These are phyloP conservation scores for Dendrothele bispora DNA, from an alignment of 768 basidiomycete species.

Conservation along the genomic window DNA sequence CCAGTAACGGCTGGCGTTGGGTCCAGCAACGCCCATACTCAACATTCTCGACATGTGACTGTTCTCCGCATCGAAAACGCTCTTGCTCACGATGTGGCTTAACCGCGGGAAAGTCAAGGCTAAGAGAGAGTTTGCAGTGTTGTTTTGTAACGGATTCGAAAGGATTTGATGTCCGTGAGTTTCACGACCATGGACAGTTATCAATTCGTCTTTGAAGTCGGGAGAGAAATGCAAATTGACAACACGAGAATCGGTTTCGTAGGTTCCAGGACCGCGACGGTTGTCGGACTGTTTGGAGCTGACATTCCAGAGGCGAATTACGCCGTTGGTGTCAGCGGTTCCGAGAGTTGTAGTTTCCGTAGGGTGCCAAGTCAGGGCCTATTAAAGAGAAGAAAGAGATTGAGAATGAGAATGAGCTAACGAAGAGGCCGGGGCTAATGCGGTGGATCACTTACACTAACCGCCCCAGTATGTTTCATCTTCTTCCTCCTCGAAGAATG, in stretches of 20 bases:
- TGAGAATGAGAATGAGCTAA: too few species aligned
- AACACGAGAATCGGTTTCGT: conserved; percentile 59
- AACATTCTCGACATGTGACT: too few species aligned
- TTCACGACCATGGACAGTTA: conserved; percentile 84
- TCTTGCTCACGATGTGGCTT: conserved; percentile 54
- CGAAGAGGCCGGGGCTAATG: too few species aligned
- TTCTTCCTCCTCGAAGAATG: conserved; percentile 60
- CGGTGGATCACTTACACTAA: conserved; percentile 39
- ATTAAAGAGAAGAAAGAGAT: too few species aligned
- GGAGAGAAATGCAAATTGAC: conserved; percentile 74
- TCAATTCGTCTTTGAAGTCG: conserved; percentile 79
- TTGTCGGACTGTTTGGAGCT: conserved; percentile 31
- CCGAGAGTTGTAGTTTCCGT: conserved; percentile 83
- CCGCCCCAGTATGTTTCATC: conserved; percentile 64
- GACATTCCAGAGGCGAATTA: conserved; percentile 52
- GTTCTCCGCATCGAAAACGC: too few species aligned
- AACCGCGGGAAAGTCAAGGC: conserved; percentile 64
- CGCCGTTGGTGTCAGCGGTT: conserved; percentile 60
- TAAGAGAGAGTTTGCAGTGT: conserved; percentile 36
- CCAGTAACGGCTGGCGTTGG: conserved; percentile 30
- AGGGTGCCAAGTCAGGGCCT: conserved; percentile 87
- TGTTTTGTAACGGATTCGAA: conserved; percentile 1
- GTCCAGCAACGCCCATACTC: too few species aligned
- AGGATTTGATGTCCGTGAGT: too few species aligned
- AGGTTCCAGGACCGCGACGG: conserved; percentile 38